Evolutionary conservation across 306 rosid genomes (phyloP).

Genomic region (Alnus rubra): DNA sequence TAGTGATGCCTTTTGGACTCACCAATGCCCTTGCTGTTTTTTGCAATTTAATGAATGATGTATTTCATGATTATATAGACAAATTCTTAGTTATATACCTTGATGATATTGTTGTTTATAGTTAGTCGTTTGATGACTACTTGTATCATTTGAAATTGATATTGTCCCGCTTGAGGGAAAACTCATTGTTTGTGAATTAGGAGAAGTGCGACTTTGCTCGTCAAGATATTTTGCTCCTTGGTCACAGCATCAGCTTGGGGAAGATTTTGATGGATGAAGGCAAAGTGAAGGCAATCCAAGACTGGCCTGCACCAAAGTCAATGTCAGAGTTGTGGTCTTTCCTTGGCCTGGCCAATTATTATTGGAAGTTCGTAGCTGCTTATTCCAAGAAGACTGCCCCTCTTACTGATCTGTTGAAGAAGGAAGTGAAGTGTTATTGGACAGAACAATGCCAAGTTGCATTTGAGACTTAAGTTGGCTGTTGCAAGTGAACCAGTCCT

Average conservation of each 20-base stretch:
- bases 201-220: neutral
- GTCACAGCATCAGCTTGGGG: neutral
- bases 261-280: neutral
- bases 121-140: too few relatives aligned
- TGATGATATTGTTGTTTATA: too few relatives aligned
- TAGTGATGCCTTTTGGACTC: too few relatives aligned
- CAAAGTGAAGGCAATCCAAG: neutral
- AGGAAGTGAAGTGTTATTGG: neutral
- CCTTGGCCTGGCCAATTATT: constrained; percentile 5
- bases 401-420: neutral
- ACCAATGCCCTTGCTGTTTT: too few relatives aligned
- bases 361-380: neutral
- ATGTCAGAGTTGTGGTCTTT: neutral
- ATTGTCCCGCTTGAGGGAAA: too few relatives aligned
- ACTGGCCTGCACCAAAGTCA: neutral
- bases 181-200: too few relatives aligned
- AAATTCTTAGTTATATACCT: too few relatives aligned
- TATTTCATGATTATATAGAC: too few relatives aligned
- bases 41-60: too few relatives aligned
- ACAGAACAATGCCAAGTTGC: neutral
- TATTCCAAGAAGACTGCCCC: neutral
- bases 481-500: neutral
- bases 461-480: neutral
- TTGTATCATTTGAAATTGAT: too few relatives aligned
- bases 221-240: neutral